Evolutionary conservation across 179 eudicot species (phyloP), one percentile per base, ranked within the genome.

Genomic region (Drosera spatulata): DNA sequence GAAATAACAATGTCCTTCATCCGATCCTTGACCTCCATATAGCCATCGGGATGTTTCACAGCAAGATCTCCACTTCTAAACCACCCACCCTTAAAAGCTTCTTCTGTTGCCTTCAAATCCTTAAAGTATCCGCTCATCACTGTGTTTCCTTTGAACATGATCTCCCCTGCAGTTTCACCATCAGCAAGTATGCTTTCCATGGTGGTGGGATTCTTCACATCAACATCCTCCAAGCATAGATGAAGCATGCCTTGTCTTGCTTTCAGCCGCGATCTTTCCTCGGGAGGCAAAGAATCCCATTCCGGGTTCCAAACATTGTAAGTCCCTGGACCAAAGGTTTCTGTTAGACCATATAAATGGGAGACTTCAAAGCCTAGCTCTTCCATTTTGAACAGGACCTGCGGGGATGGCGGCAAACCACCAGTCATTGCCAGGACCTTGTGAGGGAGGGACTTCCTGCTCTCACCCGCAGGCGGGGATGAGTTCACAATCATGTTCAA

Each of bases 401-500:
- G 78, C 60, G 79, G 76, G 3, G 81, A 76, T 6, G 81, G 81
- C 1, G 81, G 79, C 4, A 78, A 67, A 33, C 81, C 81, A 12
- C 81, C 81, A 0, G 81, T 77, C 10, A 71, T 45, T 55, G 74
- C 66, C 38, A 45, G 60, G 11, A 77, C 81, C 66, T 74, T 70
- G 41, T 67, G 65, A 33, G 79, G 73, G n/a, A 77, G 70, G 11
- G 63, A 61, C 39, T 41, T 74, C 49, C 47, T 62, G 39, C 67
- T 71, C 37, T 11, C 3, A 4, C 39, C 42, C 2, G 33, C 33
- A 22, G 33, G 1, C 33, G 33, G 33, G 33, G 73, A 71, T 3
- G 66, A 55, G 59, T 77, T 73, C 55, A 77, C 76, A 61, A 84
- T 77, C 86, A 80, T 80, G 70, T 75, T 85, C 62, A 85, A 55